Base-by-base conservation (phyloP, 2,329 filamentous ascomycete species). In the Monosporascus sp. region DNA sequence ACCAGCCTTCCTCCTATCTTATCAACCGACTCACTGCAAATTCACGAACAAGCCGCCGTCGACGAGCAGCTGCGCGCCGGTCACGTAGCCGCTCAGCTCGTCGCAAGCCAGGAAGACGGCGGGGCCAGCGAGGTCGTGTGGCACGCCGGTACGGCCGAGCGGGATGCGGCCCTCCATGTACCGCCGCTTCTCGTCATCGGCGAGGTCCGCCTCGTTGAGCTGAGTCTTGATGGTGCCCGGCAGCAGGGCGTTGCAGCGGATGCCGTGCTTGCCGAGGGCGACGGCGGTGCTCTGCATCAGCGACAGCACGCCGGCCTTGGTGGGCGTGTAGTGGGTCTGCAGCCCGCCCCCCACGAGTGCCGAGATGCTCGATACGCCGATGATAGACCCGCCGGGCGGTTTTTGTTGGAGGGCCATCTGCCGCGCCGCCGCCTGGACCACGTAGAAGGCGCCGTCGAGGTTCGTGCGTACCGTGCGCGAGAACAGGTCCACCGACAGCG, bases 21-120 rank as follows among this genome's bases (percentile, higher is more conserved):
- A 35, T 14, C 31, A 14, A 14, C 31, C 11, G 5, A 4, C 26
- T 61, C 55, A 93, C 71, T 94, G 90, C 62, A 96, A 74, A 71
- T 96, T 96, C 17, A 96, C 91, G 77, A 94, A 96, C 57, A 93
- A 69, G 0, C 92, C 91, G 11, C 91, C 92, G 71, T 96, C 91
- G 15, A 96, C 91, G 58, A 96, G 70, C 60, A 96, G 66, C 71
- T 94, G 89, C 17, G 90, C 86, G 0, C 91, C 91, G 55, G 85
- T 93, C 55, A 94, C 87, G 72, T 92, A 94, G 24, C 82, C 81
- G 67, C 87, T 93, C 72, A 96, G 71, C 69, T 87, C 81, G 55
- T 88, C 87, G 64, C 86, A 89, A 0, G 87, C 91, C 65, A 96
- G 74, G 70, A 96, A 96, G 31, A 96, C 86, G 5, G 91, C 91